Base-by-base conservation (phyloP, 2,329 filamentous ascomycete genomes). In the Stagonosporopsis cucurbitacearum region DNA sequence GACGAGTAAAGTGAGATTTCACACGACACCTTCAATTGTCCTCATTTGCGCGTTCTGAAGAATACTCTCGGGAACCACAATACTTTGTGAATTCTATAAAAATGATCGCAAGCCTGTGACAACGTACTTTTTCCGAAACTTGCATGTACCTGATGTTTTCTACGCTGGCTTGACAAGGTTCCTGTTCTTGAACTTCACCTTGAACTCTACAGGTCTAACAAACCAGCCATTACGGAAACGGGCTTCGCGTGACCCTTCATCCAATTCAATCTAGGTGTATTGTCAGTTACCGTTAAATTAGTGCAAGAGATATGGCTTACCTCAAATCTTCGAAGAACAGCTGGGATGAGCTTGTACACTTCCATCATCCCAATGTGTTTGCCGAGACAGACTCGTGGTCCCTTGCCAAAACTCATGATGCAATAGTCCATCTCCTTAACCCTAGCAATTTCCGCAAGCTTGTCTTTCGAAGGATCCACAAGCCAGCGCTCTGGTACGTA, bases 81-180 rank as follows among this genome's bases (percentile, higher is more conserved):
- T n/a, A n/a, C n/a, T n/a, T n/a, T n/a, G n/a, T n/a, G n/a, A n/a
- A n/a, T n/a, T n/a, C n/a, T n/a, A n/a, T n/a, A n/a, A n/a, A n/a
- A n/a, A n/a, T n/a, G n/a, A n/a, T n/a, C n/a, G n/a, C n/a, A n/a
- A n/a, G n/a, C n/a, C n/a, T n/a, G n/a, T n/a, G n/a, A n/a, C n/a
- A n/a, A n/a, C n/a, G n/a, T n/a, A n/a, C n/a, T n/a, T n/a, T n/a
- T n/a, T n/a, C n/a, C n/a, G n/a, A n/a, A n/a, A n/a, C 28, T 12
- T 30, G 28, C 13, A 12, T 30, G 11, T 4, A 30, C 7, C 2
- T 11, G 4, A 12, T 11, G 28, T 8, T 30, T 30, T 5, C 57
- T 76, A 72, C 71, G 66, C 46, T 12, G 62, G 69, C n/a, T 77
- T 56, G 44, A 49, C 19, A 58, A 62, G 13, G 60, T 75, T 4